Evolutionary conservation across 345 rosid species (phyloP).

Genomic region (Lepidium sativum): DNA sequence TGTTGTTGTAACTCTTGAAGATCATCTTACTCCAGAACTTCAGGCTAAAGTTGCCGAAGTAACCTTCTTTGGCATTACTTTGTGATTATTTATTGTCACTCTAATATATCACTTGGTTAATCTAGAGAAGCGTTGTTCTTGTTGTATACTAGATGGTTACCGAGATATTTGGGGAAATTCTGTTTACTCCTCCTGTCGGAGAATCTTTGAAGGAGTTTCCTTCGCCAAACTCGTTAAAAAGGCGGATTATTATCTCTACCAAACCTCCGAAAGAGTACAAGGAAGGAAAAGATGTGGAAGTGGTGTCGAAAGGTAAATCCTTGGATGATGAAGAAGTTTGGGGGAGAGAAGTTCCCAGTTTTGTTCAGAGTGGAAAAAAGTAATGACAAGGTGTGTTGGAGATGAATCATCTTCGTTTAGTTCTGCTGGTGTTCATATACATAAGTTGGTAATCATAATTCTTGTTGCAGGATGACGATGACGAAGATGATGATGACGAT

Average conservation of each 20-base stretch:
- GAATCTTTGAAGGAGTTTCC: constrained; percentile 66
- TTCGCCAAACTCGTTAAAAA: constrained; percentile 58
- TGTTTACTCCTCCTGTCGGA: constrained; percentile 53
- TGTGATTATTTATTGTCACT: background rate
- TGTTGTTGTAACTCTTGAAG: constrained; percentile 76
- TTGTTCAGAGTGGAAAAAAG: constrained; percentile 24
- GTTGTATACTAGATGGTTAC: constrained; percentile 55
- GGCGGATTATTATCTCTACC: constrained; percentile 60
- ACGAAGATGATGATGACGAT: constrained; percentile 25
- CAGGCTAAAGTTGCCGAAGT: constrained; percentile 83
- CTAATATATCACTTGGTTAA: background rate
- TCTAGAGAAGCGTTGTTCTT: background rate
- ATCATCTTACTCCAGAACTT: constrained; percentile 76
- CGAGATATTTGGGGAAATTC: constrained; percentile 63
- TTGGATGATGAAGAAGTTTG: constrained; percentile 58
- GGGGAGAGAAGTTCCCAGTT: constrained; percentile 66
- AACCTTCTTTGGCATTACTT: background rate
- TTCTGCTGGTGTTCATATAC: constrained; percentile 3
- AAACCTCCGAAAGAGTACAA: constrained; percentile 82
- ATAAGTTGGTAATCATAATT: background rate
- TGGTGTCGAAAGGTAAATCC: constrained; percentile 32
- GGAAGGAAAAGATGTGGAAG: constrained; percentile 21
- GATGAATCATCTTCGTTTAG: background rate
- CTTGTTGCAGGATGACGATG: constrained; percentile 37
- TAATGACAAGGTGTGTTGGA: constrained; percentile 1